These are phyloP conservation scores for Rutstroemia sp. DNA, from an alignment of 2,329 filamentous ascomycete species.

Conservation along the genomic window DNA sequence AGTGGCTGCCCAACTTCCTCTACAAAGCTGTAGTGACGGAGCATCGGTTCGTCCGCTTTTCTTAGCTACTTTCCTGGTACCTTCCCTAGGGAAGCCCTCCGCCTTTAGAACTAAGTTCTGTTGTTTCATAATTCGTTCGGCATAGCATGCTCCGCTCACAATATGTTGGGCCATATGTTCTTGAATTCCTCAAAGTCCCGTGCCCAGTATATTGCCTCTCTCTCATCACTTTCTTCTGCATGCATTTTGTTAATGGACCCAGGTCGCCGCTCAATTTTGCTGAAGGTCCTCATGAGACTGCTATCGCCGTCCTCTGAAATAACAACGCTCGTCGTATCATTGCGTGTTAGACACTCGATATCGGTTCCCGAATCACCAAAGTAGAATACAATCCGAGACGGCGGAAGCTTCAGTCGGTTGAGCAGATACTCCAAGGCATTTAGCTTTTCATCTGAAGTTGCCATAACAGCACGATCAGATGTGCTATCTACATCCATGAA, in stretches of 20 bases:
- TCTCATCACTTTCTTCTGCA: not conserved
- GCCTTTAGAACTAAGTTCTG: too few relatives aligned
- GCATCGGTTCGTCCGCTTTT: too few relatives aligned
- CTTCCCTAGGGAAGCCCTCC: too few relatives aligned
- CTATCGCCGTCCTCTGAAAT: conserved; percentile 16
- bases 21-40: too few relatives aligned
- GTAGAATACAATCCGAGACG: conserved; percentile 17
- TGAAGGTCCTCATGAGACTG: conserved; percentile 13
- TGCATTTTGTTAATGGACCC: not conserved
- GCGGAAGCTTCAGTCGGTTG: conserved; percentile 2
- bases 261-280: not conserved
- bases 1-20: too few relatives aligned
- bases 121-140: too few relatives aligned
- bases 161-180: not conserved
- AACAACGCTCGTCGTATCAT: conserved; percentile 19
- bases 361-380: conserved; percentile 28
- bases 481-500: not conserved
- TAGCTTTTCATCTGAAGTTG: conserved; percentile 23
- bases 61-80: too few relatives aligned
- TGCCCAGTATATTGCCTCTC: not conserved
- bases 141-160: too few relatives aligned
- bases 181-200: not conserved
- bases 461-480: conserved; percentile 7
- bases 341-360: conserved; percentile 24
- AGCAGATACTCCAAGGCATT: conserved; percentile 17